Base-by-base conservation (phyloP, 2,329 filamentous ascomycete genomes). In the Monilinia polystroma region DNA sequence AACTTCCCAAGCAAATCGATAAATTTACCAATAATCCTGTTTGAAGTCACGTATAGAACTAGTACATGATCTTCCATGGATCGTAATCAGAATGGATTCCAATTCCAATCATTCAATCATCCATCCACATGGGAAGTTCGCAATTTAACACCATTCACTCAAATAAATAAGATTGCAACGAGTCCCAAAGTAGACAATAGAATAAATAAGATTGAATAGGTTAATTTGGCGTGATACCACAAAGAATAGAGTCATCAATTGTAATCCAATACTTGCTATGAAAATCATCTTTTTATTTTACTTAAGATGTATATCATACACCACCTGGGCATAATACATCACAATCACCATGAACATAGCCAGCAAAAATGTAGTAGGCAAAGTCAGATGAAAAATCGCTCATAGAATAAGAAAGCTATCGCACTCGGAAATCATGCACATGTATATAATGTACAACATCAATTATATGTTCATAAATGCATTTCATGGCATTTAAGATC, bases 381-480 rank as follows among this genome's bases (percentile, higher is more conserved):
- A 38, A 23, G 35, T 1, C 18, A n/a, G 3, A 55, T 16, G 20
- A n/a, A 3, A 60, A 59, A 6, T 4, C 18, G 35, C 3, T 20
- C 32, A 51, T 12, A 26, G 26, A 23, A 52, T 10, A 60, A 56
- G 16, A 54, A 10, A 32, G 2, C 11, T 47, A 35, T 20, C 23
- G 2, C 4, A 38, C 12, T 4, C 3, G 29, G 20, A 12, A 35
- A 32, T 35, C 23, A 57, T 35, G 29, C 62, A 56, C 41, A 47
- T 23, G 20, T 8, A 41, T 20, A 12, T 45, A 32, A 32, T 60
- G 18, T 66, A 66, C 32, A 62, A 20, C 47, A 43, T 66, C 52
- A 41, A 66, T 66, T 66, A 53, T 41, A 53, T 56, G 41, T 68
- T 68, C 66, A 57, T 63, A 63, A 68, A 68, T 66, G 64, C 67